Evolutionary conservation across 495 filamentous ascomycete species (phyloP).

Genomic region (Cudoniella acicularis): DNA sequence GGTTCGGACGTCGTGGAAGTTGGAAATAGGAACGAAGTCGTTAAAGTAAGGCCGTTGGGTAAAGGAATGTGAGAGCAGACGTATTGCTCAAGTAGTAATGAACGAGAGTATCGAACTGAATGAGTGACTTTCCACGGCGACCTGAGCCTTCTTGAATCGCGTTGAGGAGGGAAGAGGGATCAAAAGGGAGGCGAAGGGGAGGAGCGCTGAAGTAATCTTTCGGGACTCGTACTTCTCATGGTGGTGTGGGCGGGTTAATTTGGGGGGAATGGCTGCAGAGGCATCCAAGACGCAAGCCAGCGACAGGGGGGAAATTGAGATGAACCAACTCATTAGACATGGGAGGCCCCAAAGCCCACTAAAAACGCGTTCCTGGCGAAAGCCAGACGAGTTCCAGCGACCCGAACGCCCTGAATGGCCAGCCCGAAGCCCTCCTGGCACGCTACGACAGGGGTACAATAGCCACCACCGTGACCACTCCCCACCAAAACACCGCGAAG

Average conservation of each 20-base stretch:
- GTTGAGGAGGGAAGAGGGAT: conserved; percentile 8
- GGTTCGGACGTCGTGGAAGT: not conserved
- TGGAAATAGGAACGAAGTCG: conserved; percentile 2
- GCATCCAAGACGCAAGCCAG: not conserved
- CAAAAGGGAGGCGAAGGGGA: conserved; percentile 3
- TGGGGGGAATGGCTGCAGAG: not conserved
- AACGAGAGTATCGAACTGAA: conserved; percentile 20
- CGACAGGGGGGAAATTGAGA: conserved; percentile 20
- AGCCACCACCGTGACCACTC: not conserved
- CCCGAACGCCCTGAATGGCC: not conserved
- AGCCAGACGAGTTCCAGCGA: not conserved
- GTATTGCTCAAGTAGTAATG: conserved; percentile 21
- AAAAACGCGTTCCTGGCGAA: conserved; percentile 12
- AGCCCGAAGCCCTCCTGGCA: not conserved
- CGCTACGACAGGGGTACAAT: not conserved
- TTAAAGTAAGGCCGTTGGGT: conserved; percentile 9
- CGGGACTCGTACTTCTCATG: not conserved
- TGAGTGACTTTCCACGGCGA: conserved; percentile 13
- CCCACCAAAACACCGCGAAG: not conserved
- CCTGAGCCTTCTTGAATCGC: not conserved
- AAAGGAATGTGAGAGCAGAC: conserved; percentile 24
- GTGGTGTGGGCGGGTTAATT: not conserved
- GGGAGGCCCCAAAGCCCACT: conserved; percentile 11
- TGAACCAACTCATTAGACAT: conserved; percentile 16
- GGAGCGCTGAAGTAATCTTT: conserved; percentile 10